These are phyloP conservation scores for Heracleum sosnowskyi DNA, from an alignment of 129 eudicot species.

Conservation along the genomic window DNA sequence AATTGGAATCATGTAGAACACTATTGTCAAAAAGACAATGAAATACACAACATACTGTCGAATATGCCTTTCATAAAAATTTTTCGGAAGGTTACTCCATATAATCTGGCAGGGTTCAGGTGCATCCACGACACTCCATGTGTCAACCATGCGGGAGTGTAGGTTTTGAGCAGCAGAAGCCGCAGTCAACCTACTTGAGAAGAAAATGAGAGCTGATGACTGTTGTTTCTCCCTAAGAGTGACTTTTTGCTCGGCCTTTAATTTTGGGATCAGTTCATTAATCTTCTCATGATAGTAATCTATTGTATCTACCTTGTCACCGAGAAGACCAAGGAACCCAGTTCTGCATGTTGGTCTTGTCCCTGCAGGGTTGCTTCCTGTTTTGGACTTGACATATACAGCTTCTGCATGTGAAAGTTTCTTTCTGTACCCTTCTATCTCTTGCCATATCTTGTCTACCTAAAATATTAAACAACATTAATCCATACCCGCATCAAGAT, in stretches of 20 bases:
- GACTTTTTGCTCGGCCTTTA: constrained; percentile 65
- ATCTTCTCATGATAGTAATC: constrained; percentile 56
- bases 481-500: not conserved
- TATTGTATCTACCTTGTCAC: constrained; percentile 65
- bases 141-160: constrained; percentile 64
- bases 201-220: constrained; percentile 62
- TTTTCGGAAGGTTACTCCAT: constrained; percentile 66
- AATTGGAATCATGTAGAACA: constrained; percentile 84
- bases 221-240: constrained; percentile 66
- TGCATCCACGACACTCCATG: constrained; percentile 74
- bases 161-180: constrained; percentile 77
- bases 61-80: constrained; percentile 45
- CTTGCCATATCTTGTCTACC: constrained; percentile 64
- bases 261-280: constrained; percentile 47
- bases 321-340: constrained; percentile 71
- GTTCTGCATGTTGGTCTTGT: constrained; percentile 41
- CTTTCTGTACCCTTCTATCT: constrained; percentile 61
- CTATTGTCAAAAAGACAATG: constrained; percentile 61
- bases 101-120: constrained; percentile 78
- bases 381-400: constrained; percentile 49
- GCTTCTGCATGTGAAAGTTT: constrained; percentile 65
- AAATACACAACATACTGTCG: constrained; percentile 59
- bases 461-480: constrained; percentile 13
- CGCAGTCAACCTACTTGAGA: constrained; percentile 58
- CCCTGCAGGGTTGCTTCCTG: constrained; percentile 44